phyloP scores from a whole-genome alignment of 2,329 filamentous ascomycete genomes.

The Aspergillus felis region DNA sequence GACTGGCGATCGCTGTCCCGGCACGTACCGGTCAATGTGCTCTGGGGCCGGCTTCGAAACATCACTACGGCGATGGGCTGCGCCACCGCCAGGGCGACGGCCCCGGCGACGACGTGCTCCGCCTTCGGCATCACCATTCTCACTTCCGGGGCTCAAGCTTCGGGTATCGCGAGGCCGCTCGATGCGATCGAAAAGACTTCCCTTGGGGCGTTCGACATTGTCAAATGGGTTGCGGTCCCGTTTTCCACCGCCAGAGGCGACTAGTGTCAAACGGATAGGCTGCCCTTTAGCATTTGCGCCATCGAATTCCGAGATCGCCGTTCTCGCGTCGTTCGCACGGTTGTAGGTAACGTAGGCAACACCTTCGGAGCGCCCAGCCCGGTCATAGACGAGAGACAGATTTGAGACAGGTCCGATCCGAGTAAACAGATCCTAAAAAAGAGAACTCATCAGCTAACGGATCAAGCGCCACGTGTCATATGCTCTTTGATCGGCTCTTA shows the following conservation, averaged over 20 bases:
- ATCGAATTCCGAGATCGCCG: slow-evolving; percentile 76
- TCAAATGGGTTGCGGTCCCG: slow-evolving; percentile 47
- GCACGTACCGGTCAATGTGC: slow-evolving; percentile 76
- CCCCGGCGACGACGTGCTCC: slow-evolving; percentile 40
- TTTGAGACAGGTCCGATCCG: slow-evolving; percentile 69
- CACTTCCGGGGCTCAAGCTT: slow-evolving; percentile 40
- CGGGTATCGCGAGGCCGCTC: slow-evolving; percentile 42
- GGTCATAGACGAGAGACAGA: slow-evolving; percentile 75
- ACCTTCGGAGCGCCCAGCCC: slow-evolving; percentile 82
- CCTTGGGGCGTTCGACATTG: slow-evolving; percentile 45
- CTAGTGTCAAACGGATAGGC: slow-evolving; percentile 69
- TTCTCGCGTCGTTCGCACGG: slow-evolving; percentile 63
- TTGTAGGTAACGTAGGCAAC: slow-evolving; percentile 80
- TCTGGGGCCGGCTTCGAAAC: slow-evolving; percentile 56
- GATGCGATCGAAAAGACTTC: slow-evolving; percentile 65
- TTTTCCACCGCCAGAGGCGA: slow-evolving; percentile 47
- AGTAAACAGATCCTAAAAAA: slow-evolving; percentile 69
- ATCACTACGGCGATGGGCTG: slow-evolving; percentile 50
- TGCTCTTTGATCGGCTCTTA: slow-evolving; percentile 34
- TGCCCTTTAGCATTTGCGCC: slow-evolving; percentile 88
- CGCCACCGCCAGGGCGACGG: slow-evolving; percentile 36
- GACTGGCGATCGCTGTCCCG: slow-evolving; percentile 49
- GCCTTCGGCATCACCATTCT: slow-evolving; percentile 28
- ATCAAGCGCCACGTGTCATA: background rate
- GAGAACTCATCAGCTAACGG: background rate